These are phyloP conservation scores for Syncephalis plumigaleata DNA, from an alignment of 371 early-diverging fungal genomes.

Conservation along the genomic window DNA sequence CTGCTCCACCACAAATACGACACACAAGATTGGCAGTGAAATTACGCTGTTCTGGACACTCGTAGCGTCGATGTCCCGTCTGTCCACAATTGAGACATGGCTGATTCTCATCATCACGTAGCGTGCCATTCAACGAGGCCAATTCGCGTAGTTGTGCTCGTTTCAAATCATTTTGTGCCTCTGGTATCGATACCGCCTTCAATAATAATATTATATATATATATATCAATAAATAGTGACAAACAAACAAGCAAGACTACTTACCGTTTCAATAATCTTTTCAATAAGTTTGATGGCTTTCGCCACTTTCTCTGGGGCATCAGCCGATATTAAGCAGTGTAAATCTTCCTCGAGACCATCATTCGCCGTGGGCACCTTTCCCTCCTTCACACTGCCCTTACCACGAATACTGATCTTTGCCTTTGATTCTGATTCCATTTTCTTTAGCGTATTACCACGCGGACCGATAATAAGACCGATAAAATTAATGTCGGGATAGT, in stretches of 20 bases:
- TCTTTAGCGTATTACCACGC: constrained; percentile 88
- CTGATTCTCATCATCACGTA: constrained; percentile 89
- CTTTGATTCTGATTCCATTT: constrained; percentile 85
- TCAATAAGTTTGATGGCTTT: constrained; percentile 73
- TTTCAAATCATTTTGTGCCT: constrained; percentile 87
- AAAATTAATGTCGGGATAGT: constrained; percentile 93
- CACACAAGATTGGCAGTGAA: constrained; percentile 74
- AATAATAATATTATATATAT: no score
- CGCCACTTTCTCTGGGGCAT: constrained; percentile 72
- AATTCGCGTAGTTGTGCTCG: constrained; percentile 85
- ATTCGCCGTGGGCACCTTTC: constrained; percentile 48
- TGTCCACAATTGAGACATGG: constrained; percentile 88
- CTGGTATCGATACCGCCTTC: constrained; percentile 78
- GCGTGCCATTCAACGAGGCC: constrained; percentile 89
- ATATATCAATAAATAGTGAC: constrained; percentile 1
- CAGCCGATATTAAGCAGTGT: constrained; percentile 84
- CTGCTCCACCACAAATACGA: constrained; percentile 77
- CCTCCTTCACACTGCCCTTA: constrained; percentile 91
- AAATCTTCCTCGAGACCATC: constrained; percentile 86
- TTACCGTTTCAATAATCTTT: constrained; percentile 83
- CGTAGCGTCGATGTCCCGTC: constrained; percentile 77
- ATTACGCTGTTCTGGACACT: constrained; percentile 82
- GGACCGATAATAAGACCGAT: constrained; percentile 94
- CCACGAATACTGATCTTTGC: constrained; percentile 95
- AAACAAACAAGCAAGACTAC: constrained; percentile 3